A percentile compares a stretch with the other conserved stretches of the same genome.
phyloP scores from a whole-genome alignment of 495 filamentous ascomycete species.

The Neohortaea acidophila region DNA sequence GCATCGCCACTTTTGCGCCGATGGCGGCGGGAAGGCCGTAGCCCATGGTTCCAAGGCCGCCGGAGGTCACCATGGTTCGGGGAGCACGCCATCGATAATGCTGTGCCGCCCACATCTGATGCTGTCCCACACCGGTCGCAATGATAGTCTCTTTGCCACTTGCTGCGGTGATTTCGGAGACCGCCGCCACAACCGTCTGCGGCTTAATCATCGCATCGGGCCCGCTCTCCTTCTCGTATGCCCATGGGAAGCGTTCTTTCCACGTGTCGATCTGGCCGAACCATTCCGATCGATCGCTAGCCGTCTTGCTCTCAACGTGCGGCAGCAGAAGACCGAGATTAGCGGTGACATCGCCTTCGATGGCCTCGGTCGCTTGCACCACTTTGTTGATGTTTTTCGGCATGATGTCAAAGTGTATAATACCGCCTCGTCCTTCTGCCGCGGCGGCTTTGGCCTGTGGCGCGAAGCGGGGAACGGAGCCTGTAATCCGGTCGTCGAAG shows the following conservation, averaged over 20 bases:
- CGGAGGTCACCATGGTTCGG: conserved; percentile 78
- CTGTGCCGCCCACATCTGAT: conserved; percentile 96
- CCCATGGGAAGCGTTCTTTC: conserved; percentile 73
- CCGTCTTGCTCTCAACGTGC: conserved; percentile 38
- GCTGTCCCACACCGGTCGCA: conserved; percentile 82
- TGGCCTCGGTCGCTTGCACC: conserved; percentile 64
- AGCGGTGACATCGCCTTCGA: conserved; percentile 54
- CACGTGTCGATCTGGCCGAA: conserved; percentile 74
- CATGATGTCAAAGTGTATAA: conserved; percentile 69
- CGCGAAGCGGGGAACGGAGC: conserved; percentile 48
- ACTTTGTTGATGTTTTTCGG: conserved; percentile 85
- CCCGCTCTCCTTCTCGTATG: conserved; percentile 52
- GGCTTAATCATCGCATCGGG: conserved; percentile 67
- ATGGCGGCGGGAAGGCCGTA: conserved; percentile 86
- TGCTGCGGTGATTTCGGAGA: conserved; percentile 55
- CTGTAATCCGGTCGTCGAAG: conserved; percentile 67
- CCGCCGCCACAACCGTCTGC: conserved; percentile 67
- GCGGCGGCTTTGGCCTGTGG: conserved; percentile 53
- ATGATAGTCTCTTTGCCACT: conserved; percentile 73
- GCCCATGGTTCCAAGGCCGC: conserved; percentile 90
- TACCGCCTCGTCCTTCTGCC: conserved; percentile 55
- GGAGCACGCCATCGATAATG: conserved; percentile 84
- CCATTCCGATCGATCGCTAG: conserved; percentile 58
- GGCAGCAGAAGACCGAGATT: conserved; percentile 66
- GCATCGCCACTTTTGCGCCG: conserved; percentile 79